Base-by-base conservation (phyloP, 2,329 filamentous ascomycete species). In the Ophiostoma angusticollis region DNA sequence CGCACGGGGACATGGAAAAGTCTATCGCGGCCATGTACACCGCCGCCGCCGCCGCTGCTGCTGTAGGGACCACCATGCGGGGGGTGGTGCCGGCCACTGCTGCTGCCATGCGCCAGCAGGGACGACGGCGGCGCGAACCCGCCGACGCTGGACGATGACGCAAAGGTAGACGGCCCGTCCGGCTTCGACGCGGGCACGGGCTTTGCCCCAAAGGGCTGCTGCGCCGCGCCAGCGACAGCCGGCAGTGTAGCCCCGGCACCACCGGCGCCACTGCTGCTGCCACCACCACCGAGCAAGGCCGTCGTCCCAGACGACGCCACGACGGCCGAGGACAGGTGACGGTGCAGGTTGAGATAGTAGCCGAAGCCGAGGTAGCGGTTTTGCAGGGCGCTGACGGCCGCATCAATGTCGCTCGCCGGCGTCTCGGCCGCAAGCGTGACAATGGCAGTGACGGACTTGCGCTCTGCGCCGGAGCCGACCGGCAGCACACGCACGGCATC, bases 311-410 rank as follows among this genome's bases (percentile, higher is more conserved):
- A 64, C 30, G 59, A 51, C n/a, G 49, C 56, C 6, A 66, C 65
- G n/a, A 82, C 68, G 2, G 79, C 77, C 3, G 85, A 93, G 0
- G 85, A 93, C 4, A 94, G 68, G 60, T 93, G 83, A 9, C 85
- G 70, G 44, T 87, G 84, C 31, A 93, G 68, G 6, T 74, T 80
- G 2, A 95, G 65, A 56, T 87, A 80, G 61, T 80, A 85, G 5
- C 87, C 87, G 54, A 76, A 85, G 13, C 87, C 87, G 13, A 94
- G 64, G 54, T 95, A 94, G 48, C 72, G 76, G 47, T 91, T 86
- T 53, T 93, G 84, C 23, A 94, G 62, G 4, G 72, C 62, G 53
- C 78, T 89, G 37, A 93, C 83, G 1, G 79, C 73, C 4, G 74
- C 69, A 52, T 95, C 86, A 39, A 95, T 87, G 41, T 93, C 84